phyloP scores from a whole-genome alignment of 345 rosid genomes.

The Ailanthus altissimus region DNA sequence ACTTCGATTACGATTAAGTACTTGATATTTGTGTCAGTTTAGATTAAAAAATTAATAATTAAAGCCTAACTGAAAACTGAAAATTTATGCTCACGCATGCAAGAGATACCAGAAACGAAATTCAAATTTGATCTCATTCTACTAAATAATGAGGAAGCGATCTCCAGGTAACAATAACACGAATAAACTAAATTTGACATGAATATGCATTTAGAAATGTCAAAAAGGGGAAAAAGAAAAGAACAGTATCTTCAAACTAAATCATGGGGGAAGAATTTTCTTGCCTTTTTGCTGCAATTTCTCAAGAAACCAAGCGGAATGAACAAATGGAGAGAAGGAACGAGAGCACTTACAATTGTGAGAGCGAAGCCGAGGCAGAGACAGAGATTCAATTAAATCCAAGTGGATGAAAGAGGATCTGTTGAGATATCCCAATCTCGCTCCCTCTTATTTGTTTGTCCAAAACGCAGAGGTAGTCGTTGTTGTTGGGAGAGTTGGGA shows the following conservation, averaged over 20 bases:
- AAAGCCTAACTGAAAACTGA: not conserved
- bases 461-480: not conserved
- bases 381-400: not conserved
- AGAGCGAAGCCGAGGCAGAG: not conserved
- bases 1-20: not conserved
- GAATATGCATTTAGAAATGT: not conserved
- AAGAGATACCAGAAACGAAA: too few relatives aligned
- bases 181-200: not conserved
- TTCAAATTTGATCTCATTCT: not conserved
- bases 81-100: not conserved
- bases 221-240: not conserved
- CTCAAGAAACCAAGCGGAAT: conserved; percentile 7
- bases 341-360: conserved; percentile 6
- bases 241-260: not conserved
- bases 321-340: not conserved
- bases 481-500: not conserved
- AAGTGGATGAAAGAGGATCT: too few relatives aligned
- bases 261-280: not conserved
- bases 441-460: not conserved
- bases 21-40: not conserved
- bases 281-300: conserved; percentile 4
- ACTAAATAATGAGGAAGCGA: not conserved
- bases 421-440: not conserved
- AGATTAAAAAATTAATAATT: not conserved
- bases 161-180: not conserved